Percentiles rank a stretch among this genome's conserved stretches.
Conservation (phyloP, 768 basidiomycete species). For the Tylopilus felleus region DNA sequence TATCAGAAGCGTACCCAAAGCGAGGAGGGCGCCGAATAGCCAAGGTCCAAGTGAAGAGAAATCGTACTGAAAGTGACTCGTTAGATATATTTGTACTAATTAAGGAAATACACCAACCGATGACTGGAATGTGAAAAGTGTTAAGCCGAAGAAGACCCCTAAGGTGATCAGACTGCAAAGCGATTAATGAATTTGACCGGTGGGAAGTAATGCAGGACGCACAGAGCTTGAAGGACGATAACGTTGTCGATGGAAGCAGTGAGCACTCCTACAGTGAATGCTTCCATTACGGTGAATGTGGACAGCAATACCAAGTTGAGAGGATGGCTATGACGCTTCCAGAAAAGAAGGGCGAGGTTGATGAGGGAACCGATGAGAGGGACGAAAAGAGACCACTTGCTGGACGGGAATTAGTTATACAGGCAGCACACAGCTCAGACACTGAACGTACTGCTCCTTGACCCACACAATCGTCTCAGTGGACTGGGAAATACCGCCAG, state of each 20-base stretch:
- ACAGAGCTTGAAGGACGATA: conserved; percentile 86
- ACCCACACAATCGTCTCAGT: conserved; percentile 64
- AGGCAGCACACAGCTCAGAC: neutral
- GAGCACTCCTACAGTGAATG: conserved; percentile 83
- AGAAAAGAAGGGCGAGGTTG: conserved; percentile 78
- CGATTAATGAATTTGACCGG: conserved; percentile 8
- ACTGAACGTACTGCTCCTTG: conserved; percentile 53
- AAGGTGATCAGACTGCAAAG: conserved; percentile 73
- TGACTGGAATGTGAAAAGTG: conserved; percentile 91
- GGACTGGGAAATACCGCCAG: conserved; percentile 66
- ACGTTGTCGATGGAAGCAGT: conserved; percentile 69
- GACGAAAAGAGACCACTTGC: conserved; percentile 77
- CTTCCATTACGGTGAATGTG: conserved; percentile 88
- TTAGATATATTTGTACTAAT: neutral
- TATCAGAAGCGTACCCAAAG: conserved; percentile 51
- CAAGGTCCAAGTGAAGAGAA: conserved; percentile 91
- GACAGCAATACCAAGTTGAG: conserved; percentile 82
- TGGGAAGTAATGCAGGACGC: conserved; percentile 26
- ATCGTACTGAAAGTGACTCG: conserved; percentile 63
- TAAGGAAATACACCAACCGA: conserved; percentile 50
- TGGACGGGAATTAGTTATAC: conserved; percentile 26
- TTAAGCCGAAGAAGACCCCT: conserved; percentile 91
- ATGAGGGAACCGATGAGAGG: conserved; percentile 76
- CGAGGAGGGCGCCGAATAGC: conserved; percentile 82
- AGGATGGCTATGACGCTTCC: conserved; percentile 91